Conservation (phyloP, 192 early-diverging fungal genomes). For the Physocladia obscura region DNA sequence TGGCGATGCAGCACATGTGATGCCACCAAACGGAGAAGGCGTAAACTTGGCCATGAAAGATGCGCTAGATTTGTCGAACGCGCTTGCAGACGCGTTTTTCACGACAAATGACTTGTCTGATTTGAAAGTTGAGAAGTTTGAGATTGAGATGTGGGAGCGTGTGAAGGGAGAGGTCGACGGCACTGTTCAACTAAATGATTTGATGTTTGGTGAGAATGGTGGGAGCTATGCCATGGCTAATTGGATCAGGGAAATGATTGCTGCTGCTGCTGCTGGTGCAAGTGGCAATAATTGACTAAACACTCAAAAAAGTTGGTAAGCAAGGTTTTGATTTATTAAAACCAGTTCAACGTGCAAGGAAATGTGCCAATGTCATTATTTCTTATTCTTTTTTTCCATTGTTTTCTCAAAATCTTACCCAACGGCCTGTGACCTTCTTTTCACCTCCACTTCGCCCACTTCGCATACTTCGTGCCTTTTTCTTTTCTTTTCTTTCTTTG, state of each 20-base stretch:
- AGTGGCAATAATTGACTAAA: no score
- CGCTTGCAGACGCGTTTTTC: neutral
- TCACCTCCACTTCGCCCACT: no score
- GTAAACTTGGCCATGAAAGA: neutral
- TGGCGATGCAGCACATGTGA: no score
- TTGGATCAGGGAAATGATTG: neutral
- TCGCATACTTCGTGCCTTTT: no score
- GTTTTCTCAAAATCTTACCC: no score
- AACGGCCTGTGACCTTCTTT: no score
- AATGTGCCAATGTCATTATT: no score
- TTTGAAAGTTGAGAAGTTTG: neutral
- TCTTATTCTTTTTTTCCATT: no score
- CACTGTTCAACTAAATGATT: neutral
- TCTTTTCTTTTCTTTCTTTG: no score
- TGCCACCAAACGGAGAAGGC: neutral
- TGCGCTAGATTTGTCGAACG: neutral
- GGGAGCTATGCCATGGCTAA: neutral
- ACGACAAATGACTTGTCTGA: neutral
- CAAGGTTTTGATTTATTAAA: no score
- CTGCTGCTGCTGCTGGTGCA: neutral
- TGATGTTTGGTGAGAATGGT: neutral
- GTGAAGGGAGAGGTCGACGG: neutral
- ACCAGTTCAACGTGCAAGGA: no score
- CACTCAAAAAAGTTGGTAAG: no score
- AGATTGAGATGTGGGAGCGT: neutral